Base-by-base conservation (phyloP, 2,329 filamentous ascomycete genomes). In the Aaosphaeria arxii region DNA sequence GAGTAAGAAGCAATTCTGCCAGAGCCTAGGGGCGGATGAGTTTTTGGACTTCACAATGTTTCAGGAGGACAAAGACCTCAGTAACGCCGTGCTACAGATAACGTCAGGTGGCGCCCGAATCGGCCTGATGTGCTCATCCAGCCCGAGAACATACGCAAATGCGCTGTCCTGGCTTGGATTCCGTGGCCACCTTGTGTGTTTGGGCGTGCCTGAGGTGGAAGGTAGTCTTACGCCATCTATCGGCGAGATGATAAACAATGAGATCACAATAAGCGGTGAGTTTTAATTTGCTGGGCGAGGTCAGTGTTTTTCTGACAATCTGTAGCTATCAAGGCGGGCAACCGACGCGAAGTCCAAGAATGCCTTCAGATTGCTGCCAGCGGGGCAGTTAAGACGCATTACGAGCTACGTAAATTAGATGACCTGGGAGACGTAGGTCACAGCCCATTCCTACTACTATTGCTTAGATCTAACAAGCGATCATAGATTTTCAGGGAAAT, bases 1-100 rank as follows among this genome's bases (percentile, higher is more conserved):
- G 41, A 78, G 74, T 57, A 88, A 88, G 64, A 79, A 81, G 56
- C 91, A 78, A 7, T 61, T 87, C 2, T 77, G 81, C 7, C 76
- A 76, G 42, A 74, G 79, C 0, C 82, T 75, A n/a, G 85, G 85
- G 6, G 84, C 84, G 0, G 84, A 87, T 24, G 17, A 24, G 17
- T 24, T 24, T 24, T 24, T 24, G 61, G 77, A 81, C 54, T 88
- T 87, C 67, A 73, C 87, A 49, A 81, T 85, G 51, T 73, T 87
- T 49, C 80, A 82, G 30, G 74, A 77, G 40, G 76, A 75, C 32
- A 62, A 65, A 32, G 74, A 75, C 9, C 72, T 83, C 5, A 73
- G 73, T 5, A 73, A 75, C 29, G 78, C 83, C 40, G 80, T 87
- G 43, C 77, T 79, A 56, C 74, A 73, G 32, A 65, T 82, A 1